Evolutionary conservation across 2,329 filamentous ascomycete species (phyloP), one percentile per base, ranked within the genome.

Genomic region (Pezicula neosporulosa): DNA sequence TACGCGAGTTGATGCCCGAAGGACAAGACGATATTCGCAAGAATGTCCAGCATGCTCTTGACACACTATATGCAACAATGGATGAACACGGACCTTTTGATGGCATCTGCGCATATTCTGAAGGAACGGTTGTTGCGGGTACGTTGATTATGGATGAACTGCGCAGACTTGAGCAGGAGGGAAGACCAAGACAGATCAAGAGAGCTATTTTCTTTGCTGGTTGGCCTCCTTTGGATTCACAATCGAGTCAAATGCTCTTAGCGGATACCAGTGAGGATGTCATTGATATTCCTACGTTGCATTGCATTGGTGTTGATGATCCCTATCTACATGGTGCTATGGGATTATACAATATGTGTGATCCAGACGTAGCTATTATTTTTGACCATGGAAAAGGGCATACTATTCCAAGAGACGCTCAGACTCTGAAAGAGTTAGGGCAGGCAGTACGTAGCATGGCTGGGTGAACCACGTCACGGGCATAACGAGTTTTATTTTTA

Each of bases 371-470:
- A 1, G 81, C 81, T 0, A 72, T 75, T 33, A 71, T 86, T n/a
- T 85, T 85, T 54, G 82, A 86, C 57, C 81, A 85, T 55, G 82
- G 80, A 4, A 84, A 84, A 59, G 83, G 82, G 0, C 83, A 86
- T 60, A 84, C 80, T 0, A 68, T 86, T 4, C 82, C 83, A 0
- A 70, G 80, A 54, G 77, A 81, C 52, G 57, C 56, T 18, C 56
- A 58, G 27, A 69, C 64, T 2, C 44, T 69, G 15, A 55, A 56
- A 9, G 68, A 72, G 48, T 56, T 71, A 6, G 59, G 59, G 9
- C 55, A 59, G 9, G 55, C 50, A 13, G 49, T 62, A 10, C 49
- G 50, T 2, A 44, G 37, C 6, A 30, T 59, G 47, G 50, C 21
- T 21, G 21, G 21, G 21, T 21, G 21, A 5, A 21, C 3, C 3